These are phyloP conservation scores for Pythium aphanidermatum DNA, from an alignment of 352 stramenopile genomes.

Conservation along the genomic window DNA sequence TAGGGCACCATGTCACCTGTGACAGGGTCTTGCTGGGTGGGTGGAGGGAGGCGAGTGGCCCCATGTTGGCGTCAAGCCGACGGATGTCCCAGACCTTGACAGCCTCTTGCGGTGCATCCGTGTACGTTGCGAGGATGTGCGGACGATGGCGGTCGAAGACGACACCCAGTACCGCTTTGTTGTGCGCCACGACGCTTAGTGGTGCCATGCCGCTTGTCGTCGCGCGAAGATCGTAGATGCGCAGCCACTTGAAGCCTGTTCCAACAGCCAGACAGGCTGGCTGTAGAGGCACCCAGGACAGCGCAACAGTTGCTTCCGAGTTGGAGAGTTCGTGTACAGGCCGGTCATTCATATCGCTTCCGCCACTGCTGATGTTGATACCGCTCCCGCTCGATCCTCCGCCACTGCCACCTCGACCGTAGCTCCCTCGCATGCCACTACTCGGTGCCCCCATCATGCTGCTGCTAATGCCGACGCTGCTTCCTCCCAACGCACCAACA, in stretches of 20 bases:
- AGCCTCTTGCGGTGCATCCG: slow-evolving; percentile 69
- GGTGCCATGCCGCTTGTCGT: slow-evolving; percentile 48
- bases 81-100: slow-evolving; percentile 88
- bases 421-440: slow-evolving; percentile 8
- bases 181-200: slow-evolving; percentile 78
- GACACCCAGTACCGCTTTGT: slow-evolving; percentile 78
- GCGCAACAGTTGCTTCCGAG: slow-evolving; percentile 73
- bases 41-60: slow-evolving; percentile 65
- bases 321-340: slow-evolving; percentile 78
- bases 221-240: slow-evolving; percentile 72
- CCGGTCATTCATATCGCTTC: slow-evolving; percentile 35
- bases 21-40: slow-evolving; percentile 64
- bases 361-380: slow-evolving; percentile 2
- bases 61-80: slow-evolving; percentile 55
- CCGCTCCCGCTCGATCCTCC: background rate
- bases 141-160: slow-evolving; percentile 78
- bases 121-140: slow-evolving; percentile 80
- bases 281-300: slow-evolving; percentile 81
- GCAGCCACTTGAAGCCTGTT: slow-evolving; percentile 85
- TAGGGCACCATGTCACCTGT: slow-evolving; percentile 80
- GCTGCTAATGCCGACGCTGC: background rate
- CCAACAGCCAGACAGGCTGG: slow-evolving; percentile 73
- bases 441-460: too few relatives aligned
- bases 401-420: slow-evolving; percentile 2
- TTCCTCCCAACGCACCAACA: too few relatives aligned